A percentile compares a stretch with the other conserved stretches of the same genome.
These are phyloP conservation scores for Xylaria longipes DNA, from an alignment of 495 filamentous ascomycete genomes.

Conservation along the genomic window DNA sequence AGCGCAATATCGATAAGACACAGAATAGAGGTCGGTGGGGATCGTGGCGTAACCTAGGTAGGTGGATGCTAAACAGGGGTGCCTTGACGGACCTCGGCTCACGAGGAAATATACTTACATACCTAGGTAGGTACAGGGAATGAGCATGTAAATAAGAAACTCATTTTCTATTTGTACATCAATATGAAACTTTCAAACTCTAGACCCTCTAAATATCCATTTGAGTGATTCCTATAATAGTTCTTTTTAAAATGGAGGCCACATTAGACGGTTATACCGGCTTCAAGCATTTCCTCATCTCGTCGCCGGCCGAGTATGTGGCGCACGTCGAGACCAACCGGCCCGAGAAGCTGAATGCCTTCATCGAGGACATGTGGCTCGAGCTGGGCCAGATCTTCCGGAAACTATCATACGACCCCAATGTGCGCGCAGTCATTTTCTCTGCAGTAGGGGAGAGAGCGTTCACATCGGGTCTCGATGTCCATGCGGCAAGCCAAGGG, in stretches of 20 bases:
- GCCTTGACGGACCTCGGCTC: conserved; percentile 5
- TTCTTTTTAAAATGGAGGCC: conserved; percentile 22
- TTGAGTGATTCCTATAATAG: not conserved
- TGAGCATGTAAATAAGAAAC: not conserved
- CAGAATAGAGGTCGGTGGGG: not conserved
- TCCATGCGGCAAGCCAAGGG: conserved; percentile 65
- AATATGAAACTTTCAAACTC: not conserved
- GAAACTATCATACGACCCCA: conserved; percentile 72
- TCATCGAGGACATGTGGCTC: conserved; percentile 88
- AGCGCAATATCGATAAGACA: not conserved
- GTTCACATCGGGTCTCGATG: conserved; percentile 86
- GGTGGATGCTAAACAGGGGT: not conserved
- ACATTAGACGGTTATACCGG: conserved; percentile 42
- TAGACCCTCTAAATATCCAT: not conserved
- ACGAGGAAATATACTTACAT: not conserved
- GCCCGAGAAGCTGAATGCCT: conserved; percentile 88
- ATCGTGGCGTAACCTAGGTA: not conserved
- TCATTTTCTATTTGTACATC: not conserved
- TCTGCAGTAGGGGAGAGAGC: conserved; percentile 82
- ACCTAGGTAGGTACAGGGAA: too few species aligned
- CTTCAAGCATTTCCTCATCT: conserved; percentile 79
- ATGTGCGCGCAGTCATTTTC: conserved; percentile 80
- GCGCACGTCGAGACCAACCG: conserved; percentile 95
- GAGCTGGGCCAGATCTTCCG: conserved; percentile 77
- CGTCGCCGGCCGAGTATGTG: conserved; percentile 73